These are phyloP conservation scores for Epichloe coenophiala DNA, from an alignment of 2,329 filamentous ascomycete genomes.

Conservation along the genomic window DNA sequence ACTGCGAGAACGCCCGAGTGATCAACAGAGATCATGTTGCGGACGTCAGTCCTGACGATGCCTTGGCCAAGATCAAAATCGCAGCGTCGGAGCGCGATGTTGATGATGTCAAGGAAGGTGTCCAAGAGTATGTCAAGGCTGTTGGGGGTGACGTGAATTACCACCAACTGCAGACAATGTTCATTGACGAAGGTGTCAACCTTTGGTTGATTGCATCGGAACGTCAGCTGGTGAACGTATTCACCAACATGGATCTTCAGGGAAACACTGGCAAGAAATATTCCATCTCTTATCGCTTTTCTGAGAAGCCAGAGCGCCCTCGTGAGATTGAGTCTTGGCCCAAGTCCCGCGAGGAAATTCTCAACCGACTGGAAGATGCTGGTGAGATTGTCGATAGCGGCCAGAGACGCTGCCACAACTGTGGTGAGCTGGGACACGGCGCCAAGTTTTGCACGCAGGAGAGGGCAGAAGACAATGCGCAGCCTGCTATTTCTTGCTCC, in stretches of 20 bases:
- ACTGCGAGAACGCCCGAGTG: constrained; percentile 47
- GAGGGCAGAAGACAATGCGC: constrained; percentile 30
- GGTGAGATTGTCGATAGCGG: constrained; percentile 49
- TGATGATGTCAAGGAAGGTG: constrained; percentile 47
- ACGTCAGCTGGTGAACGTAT: constrained; percentile 38
- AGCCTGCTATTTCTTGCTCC: constrained; percentile 41
- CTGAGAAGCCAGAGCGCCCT: constrained; percentile 40
- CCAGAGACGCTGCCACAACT: constrained; percentile 49
- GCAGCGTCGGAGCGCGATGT: constrained; percentile 43
- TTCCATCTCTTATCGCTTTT: constrained; percentile 48
- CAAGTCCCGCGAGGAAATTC: constrained; percentile 41
- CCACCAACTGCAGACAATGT: constrained; percentile 43
- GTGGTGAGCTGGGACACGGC: constrained; percentile 49
- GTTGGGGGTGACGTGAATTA: constrained; percentile 41
- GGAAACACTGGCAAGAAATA: constrained; percentile 54
- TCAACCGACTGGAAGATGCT: constrained; percentile 49
- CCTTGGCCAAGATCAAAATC: constrained; percentile 41
- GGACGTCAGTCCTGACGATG: constrained; percentile 36
- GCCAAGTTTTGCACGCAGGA: constrained; percentile 48
- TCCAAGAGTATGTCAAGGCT: constrained; percentile 49
- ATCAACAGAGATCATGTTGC: constrained; percentile 39
- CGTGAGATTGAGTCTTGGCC: constrained; percentile 50
- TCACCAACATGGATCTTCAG: constrained; percentile 61
- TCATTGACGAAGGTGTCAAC: constrained; percentile 39
- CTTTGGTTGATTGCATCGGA: constrained; percentile 52